phyloP scores from a whole-genome alignment of 805 yeast genomes.

The Isabelozyma gotoi region DNA sequence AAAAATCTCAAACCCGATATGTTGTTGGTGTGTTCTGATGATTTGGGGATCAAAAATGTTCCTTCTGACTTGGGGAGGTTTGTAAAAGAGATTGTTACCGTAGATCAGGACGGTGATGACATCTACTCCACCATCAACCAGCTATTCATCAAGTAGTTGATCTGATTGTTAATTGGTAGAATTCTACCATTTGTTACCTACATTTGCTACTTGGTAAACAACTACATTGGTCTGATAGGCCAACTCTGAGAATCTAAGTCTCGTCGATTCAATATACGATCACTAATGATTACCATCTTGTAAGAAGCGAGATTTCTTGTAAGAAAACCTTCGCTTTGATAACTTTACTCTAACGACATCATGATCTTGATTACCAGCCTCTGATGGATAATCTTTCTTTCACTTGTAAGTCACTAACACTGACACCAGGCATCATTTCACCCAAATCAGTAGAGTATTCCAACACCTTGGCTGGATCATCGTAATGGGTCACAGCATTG shows the following conservation, averaged over 20 bases:
- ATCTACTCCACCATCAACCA: constrained; percentile 8
- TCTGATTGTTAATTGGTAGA: too few relatives aligned
- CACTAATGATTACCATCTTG: too few relatives aligned
- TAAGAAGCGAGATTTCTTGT: too few relatives aligned
- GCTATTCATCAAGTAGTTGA: constrained; percentile 1
- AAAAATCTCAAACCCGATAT: constrained; percentile 43
- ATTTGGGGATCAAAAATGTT: constrained; percentile 34
- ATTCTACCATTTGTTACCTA: too few relatives aligned
- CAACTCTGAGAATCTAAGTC: too few relatives aligned
- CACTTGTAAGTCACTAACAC: constrained; percentile 50
- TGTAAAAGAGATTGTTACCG: constrained; percentile 33
- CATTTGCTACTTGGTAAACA: too few relatives aligned
- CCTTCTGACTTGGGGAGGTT: constrained; percentile 38
- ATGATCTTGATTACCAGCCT: constrained; percentile 44
- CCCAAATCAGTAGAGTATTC: constrained; percentile 72
- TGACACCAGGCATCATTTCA: constrained; percentile 72
- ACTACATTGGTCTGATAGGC: too few relatives aligned
- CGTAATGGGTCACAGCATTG: constrained; percentile 70
- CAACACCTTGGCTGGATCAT: constrained; percentile 58
- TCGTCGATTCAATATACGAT: too few relatives aligned
- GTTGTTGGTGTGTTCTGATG: constrained; percentile 40
- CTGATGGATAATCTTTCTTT: constrained; percentile 49
- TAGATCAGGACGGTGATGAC: constrained; percentile 23
- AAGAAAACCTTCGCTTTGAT: too few relatives aligned
- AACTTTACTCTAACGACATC: too few relatives aligned